phyloP scores from a whole-genome alignment of 2,329 filamentous ascomycete species.

The Fusarium pseudograminearum region DNA sequence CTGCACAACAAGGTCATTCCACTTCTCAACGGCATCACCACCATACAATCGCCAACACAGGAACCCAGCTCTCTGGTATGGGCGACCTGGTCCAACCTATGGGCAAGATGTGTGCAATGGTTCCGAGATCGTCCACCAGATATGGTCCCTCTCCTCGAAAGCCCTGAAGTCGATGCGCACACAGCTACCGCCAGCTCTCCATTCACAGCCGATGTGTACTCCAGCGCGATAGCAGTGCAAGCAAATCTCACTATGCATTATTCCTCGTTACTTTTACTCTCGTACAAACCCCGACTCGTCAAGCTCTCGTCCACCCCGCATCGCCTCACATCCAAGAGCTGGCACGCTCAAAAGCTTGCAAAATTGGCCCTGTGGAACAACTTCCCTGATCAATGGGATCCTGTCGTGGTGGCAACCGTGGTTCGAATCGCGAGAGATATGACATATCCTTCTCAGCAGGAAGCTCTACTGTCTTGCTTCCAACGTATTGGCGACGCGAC shows the following conservation, averaged over 20 bases:
- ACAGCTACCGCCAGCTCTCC: neutral
- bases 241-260: conserved; percentile 15
- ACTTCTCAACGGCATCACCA: conserved; percentile 1
- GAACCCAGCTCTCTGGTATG: conserved; percentile 12
- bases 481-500: conserved; percentile 20
- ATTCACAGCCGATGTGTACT: conserved; percentile 26
- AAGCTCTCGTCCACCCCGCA: conserved; percentile 12
- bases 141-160: conserved; percentile 16
- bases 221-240: conserved; percentile 14
- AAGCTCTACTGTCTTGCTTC: conserved; percentile 14
- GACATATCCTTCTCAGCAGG: conserved; percentile 23
- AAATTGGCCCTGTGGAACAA: conserved; percentile 48
- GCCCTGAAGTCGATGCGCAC: conserved; percentile 5
- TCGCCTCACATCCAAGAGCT: conserved; percentile 8
- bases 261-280: conserved; percentile 11
- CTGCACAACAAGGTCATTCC: conserved; percentile 12
- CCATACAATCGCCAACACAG: conserved; percentile 15
- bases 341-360: conserved; percentile 50
- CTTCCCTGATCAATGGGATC: conserved; percentile 52
- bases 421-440: conserved; percentile 43
- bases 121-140: conserved; percentile 21
- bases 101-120: conserved; percentile 20
- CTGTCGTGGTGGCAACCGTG: conserved; percentile 46
- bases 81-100: conserved; percentile 22
- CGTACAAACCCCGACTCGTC: conserved; percentile 10